A percentile compares a stretch with the other conserved stretches of the same genome.
Conservation (phyloP, 2,329 filamentous ascomycete species). For the Colletotrichum incanum region DNA sequence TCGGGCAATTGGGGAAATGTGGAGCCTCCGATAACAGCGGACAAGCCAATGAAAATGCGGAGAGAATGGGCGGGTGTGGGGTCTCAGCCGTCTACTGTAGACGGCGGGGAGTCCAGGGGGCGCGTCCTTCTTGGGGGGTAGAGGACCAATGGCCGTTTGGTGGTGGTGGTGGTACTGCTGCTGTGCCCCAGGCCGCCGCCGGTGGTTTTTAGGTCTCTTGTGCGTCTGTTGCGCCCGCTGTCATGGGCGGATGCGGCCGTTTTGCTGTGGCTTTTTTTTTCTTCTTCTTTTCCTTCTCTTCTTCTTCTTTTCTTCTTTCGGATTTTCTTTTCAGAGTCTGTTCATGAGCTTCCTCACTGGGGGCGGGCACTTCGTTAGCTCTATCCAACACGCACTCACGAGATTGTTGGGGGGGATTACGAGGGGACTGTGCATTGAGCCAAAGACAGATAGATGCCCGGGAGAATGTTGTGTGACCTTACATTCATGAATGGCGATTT, state of each 20-base stretch:
- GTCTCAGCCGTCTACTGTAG: not conserved
- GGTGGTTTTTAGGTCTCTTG: constrained; percentile 28
- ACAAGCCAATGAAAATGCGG: constrained; percentile 12
- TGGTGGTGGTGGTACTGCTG: not conserved
- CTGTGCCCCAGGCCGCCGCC: constrained; percentile 20
- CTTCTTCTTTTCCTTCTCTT: not conserved
- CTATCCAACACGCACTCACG: too few relatives aligned
- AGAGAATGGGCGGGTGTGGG: not conserved
- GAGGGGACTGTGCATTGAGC: too few relatives aligned
- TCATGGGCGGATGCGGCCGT: constrained; percentile 30
- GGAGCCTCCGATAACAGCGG: constrained; percentile 15
- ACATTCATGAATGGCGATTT: not conserved
- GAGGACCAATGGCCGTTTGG: constrained; percentile 1
- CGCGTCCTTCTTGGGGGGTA: too few relatives aligned
- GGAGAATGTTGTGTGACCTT: not conserved
- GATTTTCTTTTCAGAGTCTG: not conserved
- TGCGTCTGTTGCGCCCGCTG: constrained; percentile 42
- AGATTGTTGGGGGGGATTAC: too few relatives aligned
- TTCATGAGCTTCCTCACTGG: not conserved
- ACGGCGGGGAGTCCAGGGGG: too few relatives aligned
- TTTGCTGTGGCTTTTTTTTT: not conserved
- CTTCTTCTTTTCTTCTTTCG: not conserved
- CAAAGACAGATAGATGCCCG: too few relatives aligned
- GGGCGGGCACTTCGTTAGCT: not conserved
- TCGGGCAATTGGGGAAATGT: constrained; percentile 20